Evolutionary conservation across 2,329 filamentous ascomycete species (phyloP), one percentile per base, ranked within the genome.

Genomic region (Penicillium sp.): DNA sequence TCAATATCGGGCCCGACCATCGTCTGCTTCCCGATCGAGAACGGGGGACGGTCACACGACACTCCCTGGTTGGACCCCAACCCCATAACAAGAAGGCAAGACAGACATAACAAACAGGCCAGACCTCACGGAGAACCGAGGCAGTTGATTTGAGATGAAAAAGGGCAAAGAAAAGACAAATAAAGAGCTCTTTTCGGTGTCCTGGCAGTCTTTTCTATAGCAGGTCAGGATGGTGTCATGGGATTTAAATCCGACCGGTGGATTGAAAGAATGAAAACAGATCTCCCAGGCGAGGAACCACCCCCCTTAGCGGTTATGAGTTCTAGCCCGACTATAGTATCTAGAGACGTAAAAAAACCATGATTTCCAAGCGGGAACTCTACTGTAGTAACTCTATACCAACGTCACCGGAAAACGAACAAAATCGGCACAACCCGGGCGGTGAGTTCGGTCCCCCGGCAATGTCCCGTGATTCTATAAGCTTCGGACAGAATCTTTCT

Each of bases 381-480:
- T 25, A n/a, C 26, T 27, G 2, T 4, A 33, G 8, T 5, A 48
- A 48, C 45, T 48, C 45, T 37, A 48, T 37, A 37, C 45, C 27
- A 45, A 29, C 42, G 42, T 45, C 42, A 29, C 40, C 40, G 23
- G 23, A 7, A n/a, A 26, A n/a, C 12, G 2, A 22, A 27, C n/a
- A n/a, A n/a, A n/a, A n/a, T 22, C 44, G 44, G 44, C 44, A 47
- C n/a, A 47, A 47, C 44, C 27, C 49, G 49, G 49, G 49, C 49
- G 49, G 49, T 45, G 41, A 51, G 49, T 33, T 33, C 29, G 40
- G 49, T 20, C 37, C n/a, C 29, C 42, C 37, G 35, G 26, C 44
- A 29, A 25, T 33, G 55, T 56, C 56, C 55, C 57, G 61, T 64
- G 64, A 66, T 73, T 73, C 69, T 66, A 73, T 66, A 65, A 66